Evolutionary conservation across 306 rosid species (phyloP).

Genomic region (Quercus aquifolioides): DNA sequence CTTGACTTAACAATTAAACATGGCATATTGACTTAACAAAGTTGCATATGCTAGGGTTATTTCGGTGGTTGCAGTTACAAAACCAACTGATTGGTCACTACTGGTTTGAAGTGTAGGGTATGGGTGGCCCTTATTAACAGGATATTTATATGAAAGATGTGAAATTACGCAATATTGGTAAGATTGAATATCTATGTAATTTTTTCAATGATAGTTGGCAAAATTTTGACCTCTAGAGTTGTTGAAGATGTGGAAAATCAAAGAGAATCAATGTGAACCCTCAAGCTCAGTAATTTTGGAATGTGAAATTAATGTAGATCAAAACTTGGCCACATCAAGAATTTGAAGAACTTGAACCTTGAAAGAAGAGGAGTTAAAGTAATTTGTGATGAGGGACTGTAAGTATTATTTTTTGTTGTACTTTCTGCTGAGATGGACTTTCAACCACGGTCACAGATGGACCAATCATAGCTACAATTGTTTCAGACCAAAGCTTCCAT

Average conservation of each 20-base stretch:
- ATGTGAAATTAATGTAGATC: not conserved
- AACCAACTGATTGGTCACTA: not conserved
- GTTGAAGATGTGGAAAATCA: not conserved
- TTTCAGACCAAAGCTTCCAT: too few relatives aligned
- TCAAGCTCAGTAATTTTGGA: not conserved
- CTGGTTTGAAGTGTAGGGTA: slow-evolving; percentile 12
- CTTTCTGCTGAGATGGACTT: too few relatives aligned
- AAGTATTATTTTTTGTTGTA: too few relatives aligned
- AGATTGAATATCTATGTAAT: not conserved
- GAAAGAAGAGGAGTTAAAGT: not conserved
- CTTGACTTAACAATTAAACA: too few relatives aligned
- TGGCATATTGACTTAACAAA: not conserved
- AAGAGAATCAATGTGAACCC: not conserved
- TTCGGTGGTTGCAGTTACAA: slow-evolving; percentile 44
- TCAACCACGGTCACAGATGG: too few relatives aligned
- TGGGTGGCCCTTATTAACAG: not conserved
- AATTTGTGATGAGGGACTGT: not conserved
- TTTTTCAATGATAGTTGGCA: not conserved
- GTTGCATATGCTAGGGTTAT: slow-evolving; percentile 64
- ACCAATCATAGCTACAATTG: too few relatives aligned
- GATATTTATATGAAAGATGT: not conserved
- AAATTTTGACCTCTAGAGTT: not conserved
- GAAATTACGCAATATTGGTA: not conserved
- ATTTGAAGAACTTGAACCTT: not conserved
- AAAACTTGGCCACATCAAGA: not conserved